Conservation (phyloP, 805 yeast species). For the Ascoidea tarda region DNA sequence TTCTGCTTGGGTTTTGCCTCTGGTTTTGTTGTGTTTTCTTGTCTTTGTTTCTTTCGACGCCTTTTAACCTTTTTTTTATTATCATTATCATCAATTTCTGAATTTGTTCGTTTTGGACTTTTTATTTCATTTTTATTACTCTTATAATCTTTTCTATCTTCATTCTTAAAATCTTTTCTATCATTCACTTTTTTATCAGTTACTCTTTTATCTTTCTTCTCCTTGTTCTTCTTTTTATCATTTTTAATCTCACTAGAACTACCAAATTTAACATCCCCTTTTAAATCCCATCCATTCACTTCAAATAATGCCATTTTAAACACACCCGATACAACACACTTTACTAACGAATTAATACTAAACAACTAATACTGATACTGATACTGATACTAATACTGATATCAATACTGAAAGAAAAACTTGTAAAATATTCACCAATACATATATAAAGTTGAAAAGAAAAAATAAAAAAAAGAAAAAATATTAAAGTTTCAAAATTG, state of each 20-base stretch:
- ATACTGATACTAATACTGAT: too few species aligned
- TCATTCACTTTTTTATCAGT: constrained; percentile 16
- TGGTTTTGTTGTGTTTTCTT: constrained; percentile 15
- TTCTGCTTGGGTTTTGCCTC: constrained; percentile 7
- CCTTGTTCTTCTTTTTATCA: constrained; percentile 15
- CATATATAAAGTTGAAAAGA: too few species aligned
- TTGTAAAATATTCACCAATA: too few species aligned
- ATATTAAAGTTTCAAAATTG: too few species aligned
- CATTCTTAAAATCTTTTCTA: constrained; percentile 14
- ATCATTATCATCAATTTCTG: too few species aligned
- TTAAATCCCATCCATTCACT: constrained; percentile 74
- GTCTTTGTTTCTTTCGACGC: constrained; percentile 18
- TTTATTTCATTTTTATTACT: constrained; percentile 11
- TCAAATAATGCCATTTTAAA: constrained; percentile 52
- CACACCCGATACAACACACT: neutral
- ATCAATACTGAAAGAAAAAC: neutral
- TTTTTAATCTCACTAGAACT: constrained; percentile 23
- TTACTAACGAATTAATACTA: neutral
- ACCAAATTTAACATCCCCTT: constrained; percentile 31
- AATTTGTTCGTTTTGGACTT: neutral
- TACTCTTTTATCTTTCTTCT: constrained; percentile 5
- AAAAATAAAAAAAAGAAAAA: too few species aligned
- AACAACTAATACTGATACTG: too few species aligned
- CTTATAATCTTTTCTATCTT: constrained; percentile 22
- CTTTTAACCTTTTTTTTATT: constrained; percentile 8